Percentiles rank a stretch among this genome's conserved stretches.
Evolutionary conservation across 2,329 filamentous ascomycete genomes (phyloP).

Genomic region (Fusarium albosuccineum): DNA sequence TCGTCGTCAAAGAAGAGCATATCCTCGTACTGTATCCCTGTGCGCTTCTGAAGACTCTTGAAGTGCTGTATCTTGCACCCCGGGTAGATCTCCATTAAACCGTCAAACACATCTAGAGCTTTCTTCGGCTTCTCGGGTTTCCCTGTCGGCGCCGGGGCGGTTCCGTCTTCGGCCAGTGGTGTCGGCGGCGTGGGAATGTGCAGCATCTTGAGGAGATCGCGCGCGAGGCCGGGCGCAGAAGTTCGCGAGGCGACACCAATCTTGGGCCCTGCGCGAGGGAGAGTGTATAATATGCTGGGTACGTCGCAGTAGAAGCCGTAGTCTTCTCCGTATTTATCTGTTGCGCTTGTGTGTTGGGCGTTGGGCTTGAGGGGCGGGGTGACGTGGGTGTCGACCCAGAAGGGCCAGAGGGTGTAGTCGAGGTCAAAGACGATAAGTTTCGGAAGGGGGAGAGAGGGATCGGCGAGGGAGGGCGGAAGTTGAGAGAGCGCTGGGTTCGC

Average conservation of each 20-base stretch:
- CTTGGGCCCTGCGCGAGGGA: constrained; percentile 59
- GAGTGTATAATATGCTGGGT: constrained; percentile 73
- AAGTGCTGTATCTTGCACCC: constrained; percentile 90
- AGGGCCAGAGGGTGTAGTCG: constrained; percentile 99
- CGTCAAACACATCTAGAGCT: constrained; percentile 72
- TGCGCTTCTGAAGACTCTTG: constrained; percentile 76
- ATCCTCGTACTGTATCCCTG: constrained; percentile 79
- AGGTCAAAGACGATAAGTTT: constrained; percentile 92
- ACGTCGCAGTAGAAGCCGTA: constrained; percentile 80
- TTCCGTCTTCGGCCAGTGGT: constrained; percentile 27
- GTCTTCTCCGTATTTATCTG: constrained; percentile 72
- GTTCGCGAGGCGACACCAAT: constrained; percentile 87
- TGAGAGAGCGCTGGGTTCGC: constrained; percentile 52
- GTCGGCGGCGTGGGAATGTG: constrained; percentile 62
- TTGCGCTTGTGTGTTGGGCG: constrained; percentile 56
- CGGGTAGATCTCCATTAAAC: constrained; percentile 76
- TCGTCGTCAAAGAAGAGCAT: constrained; percentile 99
- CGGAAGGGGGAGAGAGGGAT: constrained; percentile 76
- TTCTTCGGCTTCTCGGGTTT: constrained; percentile 53
- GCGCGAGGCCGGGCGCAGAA: constrained; percentile 80
- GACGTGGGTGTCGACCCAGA: constrained; percentile 97
- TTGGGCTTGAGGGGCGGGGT: constrained; percentile 74
- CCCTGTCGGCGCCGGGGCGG: constrained; percentile 27
- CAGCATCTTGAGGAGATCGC: constrained; percentile 83
- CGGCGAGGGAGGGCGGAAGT: constrained; percentile 59